Evolutionary conservation across 768 basidiomycete genomes (phyloP).

Genomic region (Sarcodon sp.): DNA sequence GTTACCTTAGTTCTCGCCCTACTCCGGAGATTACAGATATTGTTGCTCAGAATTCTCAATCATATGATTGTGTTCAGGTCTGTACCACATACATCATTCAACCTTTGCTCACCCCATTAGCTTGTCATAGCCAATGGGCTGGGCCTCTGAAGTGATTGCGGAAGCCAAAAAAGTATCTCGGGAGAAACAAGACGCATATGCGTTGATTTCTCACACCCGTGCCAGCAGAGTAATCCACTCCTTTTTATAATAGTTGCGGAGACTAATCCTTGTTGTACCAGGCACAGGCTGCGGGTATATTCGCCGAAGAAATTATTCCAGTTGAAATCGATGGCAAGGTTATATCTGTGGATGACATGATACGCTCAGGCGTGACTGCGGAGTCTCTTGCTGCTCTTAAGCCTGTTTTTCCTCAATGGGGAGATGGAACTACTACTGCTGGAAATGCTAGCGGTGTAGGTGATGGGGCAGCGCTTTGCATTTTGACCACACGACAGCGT

Average conservation of each 20-base stretch:
- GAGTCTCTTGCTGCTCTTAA: constrained; percentile 72
- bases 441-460: constrained; percentile 85
- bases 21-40: constrained; percentile 51
- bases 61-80: constrained; percentile 69
- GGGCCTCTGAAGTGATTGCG: constrained; percentile 92
- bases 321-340: constrained; percentile 58
- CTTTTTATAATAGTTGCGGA: not conserved
- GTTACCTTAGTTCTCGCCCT: constrained; percentile 42
- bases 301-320: constrained; percentile 84
- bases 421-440: constrained; percentile 51
- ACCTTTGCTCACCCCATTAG: not conserved
- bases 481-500: constrained; percentile 68
- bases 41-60: constrained; percentile 47
- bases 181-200: constrained; percentile 80
- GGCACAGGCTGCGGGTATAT: constrained; percentile 60
- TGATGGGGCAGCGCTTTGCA: constrained; percentile 81
- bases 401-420: constrained; percentile 77
- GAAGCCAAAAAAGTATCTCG: constrained; percentile 65
- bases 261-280: constrained; percentile 11
- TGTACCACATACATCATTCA: constrained; percentile 2
- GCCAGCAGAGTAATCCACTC: constrained; percentile 40
- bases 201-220: constrained; percentile 75
- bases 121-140: constrained; percentile 74
- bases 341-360: constrained; percentile 74
- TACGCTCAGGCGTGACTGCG: constrained; percentile 69